phyloP scores from a whole-genome alignment of 2,329 filamentous ascomycete genomes.

The Arachnomyces sp. region DNA sequence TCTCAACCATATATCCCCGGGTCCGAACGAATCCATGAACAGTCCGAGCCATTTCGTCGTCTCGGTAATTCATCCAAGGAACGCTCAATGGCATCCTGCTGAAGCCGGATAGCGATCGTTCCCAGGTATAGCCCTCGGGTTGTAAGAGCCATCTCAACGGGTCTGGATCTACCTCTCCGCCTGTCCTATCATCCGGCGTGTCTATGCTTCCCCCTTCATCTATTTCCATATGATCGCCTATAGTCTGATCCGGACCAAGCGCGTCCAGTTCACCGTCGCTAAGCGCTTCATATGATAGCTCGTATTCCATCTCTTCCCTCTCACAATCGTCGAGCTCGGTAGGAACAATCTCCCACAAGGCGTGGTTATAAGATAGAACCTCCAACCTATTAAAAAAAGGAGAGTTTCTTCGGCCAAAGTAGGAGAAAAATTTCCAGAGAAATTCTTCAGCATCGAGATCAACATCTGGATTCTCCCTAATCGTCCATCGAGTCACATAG shows the following conservation, averaged over 20 bases:
- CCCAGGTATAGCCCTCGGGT: constrained; percentile 1
- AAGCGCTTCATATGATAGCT: not conserved
- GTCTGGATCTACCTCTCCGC: not conserved
- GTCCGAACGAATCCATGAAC: too few relatives aligned
- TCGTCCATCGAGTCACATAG: too few relatives aligned
- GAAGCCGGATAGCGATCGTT: not conserved
- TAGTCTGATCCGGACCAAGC: too few relatives aligned
- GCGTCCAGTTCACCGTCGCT: not conserved
- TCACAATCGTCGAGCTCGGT: not conserved
- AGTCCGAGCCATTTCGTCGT: not conserved
- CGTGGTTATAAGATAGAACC: constrained; percentile 1
- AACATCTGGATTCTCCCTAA: not conserved
- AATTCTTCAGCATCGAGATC: not conserved
- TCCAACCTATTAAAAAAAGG: not conserved
- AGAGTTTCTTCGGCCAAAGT: not conserved
- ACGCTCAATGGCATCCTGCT: constrained; percentile 1
- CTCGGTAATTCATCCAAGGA: not conserved
- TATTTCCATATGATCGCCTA: too few relatives aligned
- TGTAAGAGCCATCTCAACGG: not conserved
- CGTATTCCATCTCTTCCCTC: not conserved
- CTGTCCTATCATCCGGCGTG: too few relatives aligned
- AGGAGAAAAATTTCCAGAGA: not conserved
- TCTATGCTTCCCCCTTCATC: too few relatives aligned
- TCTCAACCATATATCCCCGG: too few relatives aligned
- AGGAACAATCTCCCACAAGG: constrained; percentile 1